Conservation (phyloP, 2,329 filamentous ascomycete species). For the Botrytis porri region DNA sequence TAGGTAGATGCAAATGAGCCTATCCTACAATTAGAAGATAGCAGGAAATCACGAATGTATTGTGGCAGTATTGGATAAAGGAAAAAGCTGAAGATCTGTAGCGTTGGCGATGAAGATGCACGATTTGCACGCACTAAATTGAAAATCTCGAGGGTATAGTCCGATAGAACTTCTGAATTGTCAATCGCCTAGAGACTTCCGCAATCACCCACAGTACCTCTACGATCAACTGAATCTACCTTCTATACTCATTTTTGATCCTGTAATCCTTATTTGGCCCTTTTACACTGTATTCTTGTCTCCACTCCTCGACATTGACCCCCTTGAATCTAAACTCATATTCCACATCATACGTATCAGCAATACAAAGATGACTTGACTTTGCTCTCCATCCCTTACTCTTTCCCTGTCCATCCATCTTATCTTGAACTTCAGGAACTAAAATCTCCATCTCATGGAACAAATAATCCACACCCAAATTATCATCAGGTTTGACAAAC, state of each 20-base stretch:
- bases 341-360: slow-evolving; percentile 68
- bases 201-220: background rate
- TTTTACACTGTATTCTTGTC: slow-evolving; percentile 61
- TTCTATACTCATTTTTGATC: slow-evolving; percentile 51
- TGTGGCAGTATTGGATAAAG: too few species aligned
- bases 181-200: too few species aligned
- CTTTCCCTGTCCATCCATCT: background rate
- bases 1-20: background rate
- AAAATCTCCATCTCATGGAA: slow-evolving; percentile 71
- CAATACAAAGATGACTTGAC: slow-evolving; percentile 66
- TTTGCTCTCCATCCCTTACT: slow-evolving; percentile 45
- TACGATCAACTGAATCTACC: background rate
- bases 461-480: slow-evolving; percentile 62
- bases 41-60: background rate
- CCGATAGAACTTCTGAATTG: background rate
- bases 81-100: background rate
- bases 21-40: background rate
- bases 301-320: slow-evolving; percentile 56
- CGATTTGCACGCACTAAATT: background rate
- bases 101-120: background rate
- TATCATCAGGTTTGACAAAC: slow-evolving; percentile 64
- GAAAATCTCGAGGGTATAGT: background rate
- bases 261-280: slow-evolving; percentile 74
- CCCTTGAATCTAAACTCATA: slow-evolving; percentile 65
- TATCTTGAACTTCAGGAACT: slow-evolving; percentile 37